A percentile compares a stretch with the other conserved stretches of the same genome.
Evolutionary conservation across 257 asterid genomes (phyloP).

Genomic region (Perilla frutescens): DNA sequence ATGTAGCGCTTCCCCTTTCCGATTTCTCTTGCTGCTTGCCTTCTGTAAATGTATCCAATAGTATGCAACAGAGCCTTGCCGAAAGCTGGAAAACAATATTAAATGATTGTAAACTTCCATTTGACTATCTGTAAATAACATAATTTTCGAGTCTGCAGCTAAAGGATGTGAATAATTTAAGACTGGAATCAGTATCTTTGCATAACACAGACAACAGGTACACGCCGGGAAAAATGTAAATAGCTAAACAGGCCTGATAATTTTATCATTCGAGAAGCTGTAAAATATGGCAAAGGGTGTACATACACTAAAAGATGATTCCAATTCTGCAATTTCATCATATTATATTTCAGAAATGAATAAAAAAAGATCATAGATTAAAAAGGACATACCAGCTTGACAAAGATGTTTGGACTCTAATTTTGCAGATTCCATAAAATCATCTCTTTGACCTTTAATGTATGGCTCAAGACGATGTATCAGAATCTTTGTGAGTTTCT

Average conservation of each 20-base stretch:
- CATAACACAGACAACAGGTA: not conserved
- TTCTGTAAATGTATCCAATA: slow-evolving; percentile 80
- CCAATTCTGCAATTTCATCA: not conserved
- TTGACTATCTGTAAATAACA: not conserved
- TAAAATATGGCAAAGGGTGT: not conserved
- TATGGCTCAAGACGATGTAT: slow-evolving; percentile 66
- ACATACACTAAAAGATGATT: not conserved
- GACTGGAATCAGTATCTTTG: not conserved
- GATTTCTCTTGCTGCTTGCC: slow-evolving; percentile 85
- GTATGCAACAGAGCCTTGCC: slow-evolving; percentile 88
- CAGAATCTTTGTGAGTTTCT: slow-evolving; percentile 58
- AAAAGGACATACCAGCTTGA: slow-evolving; percentile 57
- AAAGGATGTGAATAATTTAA: not conserved
- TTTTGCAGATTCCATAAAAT: slow-evolving; percentile 66
- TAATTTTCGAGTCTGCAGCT: slow-evolving; percentile 11
- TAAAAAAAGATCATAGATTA: not conserved
- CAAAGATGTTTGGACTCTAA: slow-evolving; percentile 72
- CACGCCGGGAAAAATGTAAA: not conserved
- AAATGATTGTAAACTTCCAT: not conserved
- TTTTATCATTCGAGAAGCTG: not conserved
- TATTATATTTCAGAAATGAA: not conserved
- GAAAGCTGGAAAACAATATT: slow-evolving; percentile 62
- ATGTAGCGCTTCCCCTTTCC: slow-evolving; percentile 77
- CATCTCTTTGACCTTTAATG: slow-evolving; percentile 64
- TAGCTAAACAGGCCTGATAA: not conserved